A percentile compares a stretch with the other conserved stretches of the same genome.
phyloP scores from a whole-genome alignment of 2,329 filamentous ascomycete genomes.

The Monilinia vaccinii-corymbosi region DNA sequence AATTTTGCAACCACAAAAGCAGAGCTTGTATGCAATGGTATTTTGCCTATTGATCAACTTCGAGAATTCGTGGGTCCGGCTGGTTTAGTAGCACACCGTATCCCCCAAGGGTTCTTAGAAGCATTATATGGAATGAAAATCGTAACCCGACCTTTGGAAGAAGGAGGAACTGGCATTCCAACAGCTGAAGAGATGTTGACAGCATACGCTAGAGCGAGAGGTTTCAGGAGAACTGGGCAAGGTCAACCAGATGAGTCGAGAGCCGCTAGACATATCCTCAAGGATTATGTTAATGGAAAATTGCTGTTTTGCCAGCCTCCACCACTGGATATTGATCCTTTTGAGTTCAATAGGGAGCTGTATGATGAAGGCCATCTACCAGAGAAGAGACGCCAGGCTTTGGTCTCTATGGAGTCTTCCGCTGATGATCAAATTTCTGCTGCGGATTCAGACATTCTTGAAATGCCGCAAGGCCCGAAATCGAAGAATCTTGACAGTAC shows the following conservation, averaged over 20 bases:
- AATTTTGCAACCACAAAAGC: slow-evolving; percentile 97
- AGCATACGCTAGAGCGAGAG: slow-evolving; percentile 80
- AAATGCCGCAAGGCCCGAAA: slow-evolving; percentile 57
- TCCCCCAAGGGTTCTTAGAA: slow-evolving; percentile 83
- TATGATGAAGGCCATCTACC: slow-evolving; percentile 80
- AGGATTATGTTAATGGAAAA: slow-evolving; percentile 97
- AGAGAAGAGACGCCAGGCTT: slow-evolving; percentile 62
- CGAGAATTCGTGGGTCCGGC: slow-evolving; percentile 86
- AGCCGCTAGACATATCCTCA: slow-evolving; percentile 80
- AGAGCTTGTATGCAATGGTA: slow-evolving; percentile 89
- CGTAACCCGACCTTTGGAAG: slow-evolving; percentile 67
- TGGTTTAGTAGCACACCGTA: slow-evolving; percentile 70
- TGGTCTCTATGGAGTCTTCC: slow-evolving; percentile 36
- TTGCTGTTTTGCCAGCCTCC: slow-evolving; percentile 87
- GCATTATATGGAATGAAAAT: slow-evolving; percentile 92
- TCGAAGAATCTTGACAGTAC: slow-evolving; percentile 70
- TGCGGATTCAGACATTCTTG: slow-evolving; percentile 40
- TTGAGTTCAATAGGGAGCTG: slow-evolving; percentile 78
- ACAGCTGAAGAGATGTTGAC: slow-evolving; percentile 77
- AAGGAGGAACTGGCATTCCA: slow-evolving; percentile 82
- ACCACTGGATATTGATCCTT: slow-evolving; percentile 59
- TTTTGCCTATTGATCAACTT: slow-evolving; percentile 92
- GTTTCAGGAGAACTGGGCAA: slow-evolving; percentile 80
- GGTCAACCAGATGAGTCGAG: slow-evolving; percentile 91
- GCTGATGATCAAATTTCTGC: slow-evolving; percentile 32